These are phyloP conservation scores for Xylaria sp. DNA, from an alignment of 2,329 filamentous ascomycete species.

Conservation along the genomic window DNA sequence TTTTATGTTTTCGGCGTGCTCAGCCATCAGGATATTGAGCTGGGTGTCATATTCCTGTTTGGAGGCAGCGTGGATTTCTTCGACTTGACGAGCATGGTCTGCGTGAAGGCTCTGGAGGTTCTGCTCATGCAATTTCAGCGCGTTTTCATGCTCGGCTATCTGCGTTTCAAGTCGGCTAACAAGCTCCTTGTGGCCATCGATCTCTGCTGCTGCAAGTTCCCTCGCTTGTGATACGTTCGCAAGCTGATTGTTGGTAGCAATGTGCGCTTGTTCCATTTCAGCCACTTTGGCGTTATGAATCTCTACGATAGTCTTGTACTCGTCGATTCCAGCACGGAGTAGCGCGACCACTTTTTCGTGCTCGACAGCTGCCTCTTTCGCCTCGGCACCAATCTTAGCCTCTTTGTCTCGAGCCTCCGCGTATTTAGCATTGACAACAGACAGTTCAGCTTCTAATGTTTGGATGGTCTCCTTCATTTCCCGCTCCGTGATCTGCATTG, in stretches of 20 bases:
- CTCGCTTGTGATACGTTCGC: slow-evolving; percentile 72
- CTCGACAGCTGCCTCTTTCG: slow-evolving; percentile 61
- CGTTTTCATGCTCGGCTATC: slow-evolving; percentile 68
- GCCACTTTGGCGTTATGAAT: slow-evolving; percentile 75
- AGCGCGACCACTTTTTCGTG: slow-evolving; percentile 69
- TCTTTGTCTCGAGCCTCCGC: slow-evolving; percentile 56
- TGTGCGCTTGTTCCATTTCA: slow-evolving; percentile 78
- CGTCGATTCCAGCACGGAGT: slow-evolving; percentile 80
- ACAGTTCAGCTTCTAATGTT: slow-evolving; percentile 73
- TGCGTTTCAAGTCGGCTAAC: slow-evolving; percentile 67
- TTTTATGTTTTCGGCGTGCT: slow-evolving; percentile 67
- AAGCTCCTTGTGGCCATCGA: slow-evolving; percentile 59
- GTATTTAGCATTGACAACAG: slow-evolving; percentile 64
- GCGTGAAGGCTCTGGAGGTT: slow-evolving; percentile 61
- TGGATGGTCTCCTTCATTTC: slow-evolving; percentile 77
- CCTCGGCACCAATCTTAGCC: slow-evolving; percentile 55
- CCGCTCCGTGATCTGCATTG: slow-evolving; percentile 77
- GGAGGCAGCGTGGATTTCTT: slow-evolving; percentile 60
- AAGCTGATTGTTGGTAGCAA: slow-evolving; percentile 73
- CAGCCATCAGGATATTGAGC: slow-evolving; percentile 67
- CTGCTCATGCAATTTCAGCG: slow-evolving; percentile 66
- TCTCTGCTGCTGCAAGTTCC: slow-evolving; percentile 61
- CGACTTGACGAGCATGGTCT: slow-evolving; percentile 62
- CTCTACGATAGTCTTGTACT: slow-evolving; percentile 80
- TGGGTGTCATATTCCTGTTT: slow-evolving; percentile 68